These are phyloP conservation scores for Lophium mytilinum DNA, from an alignment of 495 filamentous ascomycete genomes.

Conservation along the genomic window DNA sequence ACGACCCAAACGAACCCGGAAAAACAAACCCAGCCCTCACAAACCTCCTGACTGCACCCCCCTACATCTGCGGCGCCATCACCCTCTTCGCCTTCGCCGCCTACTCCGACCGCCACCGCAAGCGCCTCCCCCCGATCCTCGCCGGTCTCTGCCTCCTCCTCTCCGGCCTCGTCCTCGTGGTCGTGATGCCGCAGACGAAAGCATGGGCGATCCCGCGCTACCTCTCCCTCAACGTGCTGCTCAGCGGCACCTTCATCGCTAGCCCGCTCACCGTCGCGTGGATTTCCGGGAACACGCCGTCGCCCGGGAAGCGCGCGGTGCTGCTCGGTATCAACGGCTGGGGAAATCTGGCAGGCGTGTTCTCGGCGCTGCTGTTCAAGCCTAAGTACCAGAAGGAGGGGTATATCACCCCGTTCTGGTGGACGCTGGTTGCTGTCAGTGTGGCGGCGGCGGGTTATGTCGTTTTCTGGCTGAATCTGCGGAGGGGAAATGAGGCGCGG, in stretches of 20 bases:
- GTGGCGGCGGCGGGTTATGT: conserved; percentile 39
- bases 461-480: conserved; percentile 25
- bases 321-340: conserved; percentile 53
- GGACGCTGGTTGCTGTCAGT: conserved; percentile 38
- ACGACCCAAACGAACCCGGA: conserved; percentile 4
- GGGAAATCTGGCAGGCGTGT: conserved; percentile 50
- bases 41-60: conserved; percentile 51
- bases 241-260: conserved; percentile 46
- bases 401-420: conserved; percentile 36
- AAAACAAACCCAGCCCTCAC: conserved; percentile 34
- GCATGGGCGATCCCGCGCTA: conserved; percentile 35
- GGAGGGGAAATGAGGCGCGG: conserved; percentile 33
- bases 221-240: conserved; percentile 45
- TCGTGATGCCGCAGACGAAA: conserved; percentile 31
- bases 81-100: conserved; percentile 42
- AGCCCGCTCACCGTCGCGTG: conserved; percentile 50
- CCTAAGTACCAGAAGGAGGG: conserved; percentile 34
- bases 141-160: conserved; percentile 40
- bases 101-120: conserved; percentile 38
- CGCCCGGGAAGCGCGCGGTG: conserved; percentile 46
- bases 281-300: conserved; percentile 47
- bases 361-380: conserved; percentile 41
- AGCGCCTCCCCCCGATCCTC: conserved; percentile 45
- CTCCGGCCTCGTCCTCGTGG: conserved; percentile 37
- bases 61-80: conserved; percentile 44